Base-by-base conservation (phyloP, 345 rosid genomes). In the Ailanthus altissimus region DNA sequence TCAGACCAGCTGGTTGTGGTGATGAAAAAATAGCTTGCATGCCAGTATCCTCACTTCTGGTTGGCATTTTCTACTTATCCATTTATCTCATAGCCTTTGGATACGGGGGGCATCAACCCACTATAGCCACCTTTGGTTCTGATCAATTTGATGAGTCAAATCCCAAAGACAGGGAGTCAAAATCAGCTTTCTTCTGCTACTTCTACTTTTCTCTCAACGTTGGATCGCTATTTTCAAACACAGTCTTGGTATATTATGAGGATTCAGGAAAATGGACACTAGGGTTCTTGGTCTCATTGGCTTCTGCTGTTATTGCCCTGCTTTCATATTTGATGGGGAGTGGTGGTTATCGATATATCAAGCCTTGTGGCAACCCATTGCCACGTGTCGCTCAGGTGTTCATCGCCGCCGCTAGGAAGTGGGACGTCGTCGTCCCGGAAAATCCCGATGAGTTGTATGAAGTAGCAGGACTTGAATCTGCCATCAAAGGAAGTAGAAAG, bases 101-200 rank as follows among this genome's bases (percentile, higher is more conserved):
- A 36, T 93, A 94, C 45, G 98, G 98, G 0, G 98, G 98, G 10
- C 92, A 93, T 75, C 98, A 93, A 74, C 98, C 98, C 40, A 88
- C 97, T 14, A 10, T 93, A 66, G 98, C 95, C 70, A 94, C 98
- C 4, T 90, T 93, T 25, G 98, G 98, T 23, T 91, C 98, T 0
- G 98, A 94, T 73, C 97, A 92, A 67, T 89, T 92, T 71, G 92
- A 81, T 58, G 95, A 90, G 57, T 13, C 76, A 6, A 62, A 69
- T 21, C 86, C 89, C 0, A 79, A 86, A 32, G 77, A 72, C 38
- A 76, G 4, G 36, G 43, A 4, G 7, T 83, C 88, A 0, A 92
- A 88, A 79, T 88, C 86, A 23, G 84, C 85, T 49, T 92, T 90
- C 82, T 91, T 92, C 70, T 85, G 89, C 79, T 89, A 91, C 78